Base-by-base conservation (phyloP, 768 basidiomycete genomes). In the Hydnomerulius pinastri region DNA sequence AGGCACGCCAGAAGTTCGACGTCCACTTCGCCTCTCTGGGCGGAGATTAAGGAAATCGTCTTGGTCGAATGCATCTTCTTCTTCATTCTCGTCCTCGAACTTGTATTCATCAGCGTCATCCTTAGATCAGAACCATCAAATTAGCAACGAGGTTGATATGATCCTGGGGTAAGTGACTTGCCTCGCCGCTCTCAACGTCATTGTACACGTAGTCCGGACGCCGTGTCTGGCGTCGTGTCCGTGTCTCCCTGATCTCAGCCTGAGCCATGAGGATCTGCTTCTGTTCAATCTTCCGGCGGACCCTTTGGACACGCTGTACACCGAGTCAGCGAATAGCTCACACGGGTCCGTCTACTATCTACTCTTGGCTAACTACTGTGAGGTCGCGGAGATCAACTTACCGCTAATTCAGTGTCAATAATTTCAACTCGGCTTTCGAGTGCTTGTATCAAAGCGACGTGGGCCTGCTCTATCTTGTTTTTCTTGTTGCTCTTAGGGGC, bases 161-260 rank as follows among this genome's bases (percentile, higher is more conserved):
- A 52, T 41, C 33, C 18, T 42, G 21, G 32, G 49, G 15, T 41
- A 44, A 48, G 35, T 29, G 48, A 55, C 58, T 42, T 52, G 61
- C 72, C 81, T 72, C 75, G 74, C 86, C 90, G 58, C 83, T 86
- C 50, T 80, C 82, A 57, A 77, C 77, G 58, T 85, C 79, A 60
- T 78, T 76, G 68, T 92, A 90, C 44, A 88, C 88, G 69, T 93
- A 93, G 73, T 91, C 87, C 40, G 88, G 87, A 55, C 80, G 83
- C 36, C 79, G 79, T 3, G 85, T 83, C 69, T 81, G 79, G 46
- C 86, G 77, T 52, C 90, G 78, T 17, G 90, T 92, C 52, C 91
- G 79, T 23, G 89, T 92, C 67, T 85, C 82, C 54, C 90, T 80
- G 51, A 90, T 71, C 65, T 91, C 90, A 30, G 86, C 83, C 65